A percentile compares a stretch with the other conserved stretches of the same genome.
These are phyloP conservation scores for Diaporthe amygdali DNA, from an alignment of 2,329 filamentous ascomycete genomes.

Conservation along the genomic window DNA sequence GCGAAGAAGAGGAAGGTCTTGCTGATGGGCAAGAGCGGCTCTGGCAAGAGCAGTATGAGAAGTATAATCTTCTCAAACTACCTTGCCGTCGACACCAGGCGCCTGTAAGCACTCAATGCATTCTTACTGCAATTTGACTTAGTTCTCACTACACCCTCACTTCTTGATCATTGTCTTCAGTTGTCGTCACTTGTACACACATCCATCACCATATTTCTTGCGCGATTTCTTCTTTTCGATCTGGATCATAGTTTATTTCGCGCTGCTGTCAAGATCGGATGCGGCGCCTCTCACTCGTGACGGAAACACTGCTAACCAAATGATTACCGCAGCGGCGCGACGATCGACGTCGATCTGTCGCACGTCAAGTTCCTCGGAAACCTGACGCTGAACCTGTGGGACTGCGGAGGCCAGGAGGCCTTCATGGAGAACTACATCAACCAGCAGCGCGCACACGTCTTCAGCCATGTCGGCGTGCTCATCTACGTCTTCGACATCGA, in stretches of 20 bases:
- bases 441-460: conserved; percentile 94
- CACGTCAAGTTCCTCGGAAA: conserved; percentile 99
- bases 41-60: conserved; percentile 97
- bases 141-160: not conserved
- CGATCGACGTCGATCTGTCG: conserved; percentile 97
- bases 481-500: conserved; percentile 99
- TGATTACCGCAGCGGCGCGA: conserved; percentile 69
- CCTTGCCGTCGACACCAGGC: conserved; percentile 91
- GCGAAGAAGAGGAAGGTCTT: conserved; percentile 87
- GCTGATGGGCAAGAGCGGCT: conserved; percentile 94
- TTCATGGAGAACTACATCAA: conserved; percentile 99
- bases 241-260: not conserved
- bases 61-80: conserved; percentile 99
- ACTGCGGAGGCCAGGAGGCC: conserved; percentile 97
- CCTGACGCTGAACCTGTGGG: conserved; percentile 96
- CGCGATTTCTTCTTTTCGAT: not conserved
- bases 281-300: not conserved
- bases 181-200: not conserved
- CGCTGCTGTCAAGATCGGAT: not conserved
- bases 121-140: not conserved
- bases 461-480: conserved; percentile 92
- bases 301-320: conserved; percentile 15
- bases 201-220: not conserved
- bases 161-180: not conserved
- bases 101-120: conserved; percentile 60